Conservation (phyloP, 202 grass and related monocot species). For the Panicum virgatum region DNA sequence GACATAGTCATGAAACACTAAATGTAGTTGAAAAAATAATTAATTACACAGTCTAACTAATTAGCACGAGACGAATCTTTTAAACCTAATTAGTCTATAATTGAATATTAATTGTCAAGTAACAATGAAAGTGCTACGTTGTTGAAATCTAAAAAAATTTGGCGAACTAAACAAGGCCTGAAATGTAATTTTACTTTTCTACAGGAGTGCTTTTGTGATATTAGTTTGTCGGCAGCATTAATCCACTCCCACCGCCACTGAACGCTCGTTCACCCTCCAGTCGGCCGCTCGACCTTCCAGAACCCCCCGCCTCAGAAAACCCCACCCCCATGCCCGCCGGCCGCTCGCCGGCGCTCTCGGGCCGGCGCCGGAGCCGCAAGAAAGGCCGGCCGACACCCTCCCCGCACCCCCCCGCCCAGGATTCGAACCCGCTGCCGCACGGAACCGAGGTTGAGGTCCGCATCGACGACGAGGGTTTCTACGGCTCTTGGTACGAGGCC, state of each 20-base stretch:
- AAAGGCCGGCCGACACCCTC: not conserved
- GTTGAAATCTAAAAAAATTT: no score
- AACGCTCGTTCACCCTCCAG: no score
- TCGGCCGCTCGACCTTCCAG: not conserved
- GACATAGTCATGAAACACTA: no score
- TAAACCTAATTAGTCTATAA: no score
- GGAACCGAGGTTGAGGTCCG: conserved; percentile 64
- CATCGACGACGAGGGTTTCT: conserved; percentile 65
- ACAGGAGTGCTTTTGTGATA: not conserved
- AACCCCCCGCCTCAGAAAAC: not conserved
- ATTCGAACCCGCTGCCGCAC: not conserved
- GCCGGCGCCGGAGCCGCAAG: not conserved
- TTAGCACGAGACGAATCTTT: no score
- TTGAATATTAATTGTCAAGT: no score
- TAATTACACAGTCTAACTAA: no score
- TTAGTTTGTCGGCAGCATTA: not conserved
- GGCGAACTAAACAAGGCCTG: no score
- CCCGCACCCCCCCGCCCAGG: not conserved
- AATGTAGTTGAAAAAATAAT: no score
- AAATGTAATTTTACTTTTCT: not conserved
- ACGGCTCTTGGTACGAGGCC: conserved; percentile 59
- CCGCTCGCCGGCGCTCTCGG: not conserved
- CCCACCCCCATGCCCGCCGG: not conserved
- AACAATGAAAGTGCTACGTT: no score
- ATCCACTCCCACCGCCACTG: no score